These are phyloP conservation scores for Penicillium sp. DNA, from an alignment of 2,329 filamentous ascomycete species.

Conservation along the genomic window DNA sequence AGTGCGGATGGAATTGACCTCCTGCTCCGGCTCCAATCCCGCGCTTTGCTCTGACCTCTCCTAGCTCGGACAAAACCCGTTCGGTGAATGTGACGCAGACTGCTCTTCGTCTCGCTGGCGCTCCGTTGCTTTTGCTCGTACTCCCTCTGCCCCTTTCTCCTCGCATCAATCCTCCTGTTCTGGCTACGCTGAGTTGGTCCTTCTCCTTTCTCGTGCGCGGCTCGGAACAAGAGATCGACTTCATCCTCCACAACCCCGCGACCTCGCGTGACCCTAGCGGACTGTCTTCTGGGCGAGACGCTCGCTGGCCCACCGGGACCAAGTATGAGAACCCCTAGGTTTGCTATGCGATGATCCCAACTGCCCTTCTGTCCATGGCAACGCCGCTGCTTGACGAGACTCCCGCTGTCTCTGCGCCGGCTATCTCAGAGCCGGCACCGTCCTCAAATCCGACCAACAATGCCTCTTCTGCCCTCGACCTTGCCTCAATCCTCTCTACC, in stretches of 20 bases:
- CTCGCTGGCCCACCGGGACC: neutral
- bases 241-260: neutral
- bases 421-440: constrained; percentile 3
- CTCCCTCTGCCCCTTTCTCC: too few relatives aligned
- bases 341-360: constrained; percentile 37
- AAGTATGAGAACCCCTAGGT: constrained; percentile 29
- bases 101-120: too few relatives aligned
- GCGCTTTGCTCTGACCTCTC: neutral
- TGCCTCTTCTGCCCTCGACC: constrained; percentile 12
- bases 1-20: constrained; percentile 5
- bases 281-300: too few relatives aligned
- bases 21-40: neutral
- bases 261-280: neutral
- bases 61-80: neutral
- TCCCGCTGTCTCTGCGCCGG: constrained; percentile 20
- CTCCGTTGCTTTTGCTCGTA: too few relatives aligned
- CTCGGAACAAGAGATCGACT: too few relatives aligned
- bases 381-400: constrained; percentile 30
- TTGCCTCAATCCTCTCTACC: constrained; percentile 9
- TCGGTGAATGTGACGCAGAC: constrained; percentile 6
- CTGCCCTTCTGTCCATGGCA: constrained; percentile 34
- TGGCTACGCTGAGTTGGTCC: too few relatives aligned
- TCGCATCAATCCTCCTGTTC: too few relatives aligned
- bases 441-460: constrained; percentile 10
- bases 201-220: neutral